Conservation (phyloP, 148 eudicot genomes). For the Vaccinium vitisidaea region DNA sequence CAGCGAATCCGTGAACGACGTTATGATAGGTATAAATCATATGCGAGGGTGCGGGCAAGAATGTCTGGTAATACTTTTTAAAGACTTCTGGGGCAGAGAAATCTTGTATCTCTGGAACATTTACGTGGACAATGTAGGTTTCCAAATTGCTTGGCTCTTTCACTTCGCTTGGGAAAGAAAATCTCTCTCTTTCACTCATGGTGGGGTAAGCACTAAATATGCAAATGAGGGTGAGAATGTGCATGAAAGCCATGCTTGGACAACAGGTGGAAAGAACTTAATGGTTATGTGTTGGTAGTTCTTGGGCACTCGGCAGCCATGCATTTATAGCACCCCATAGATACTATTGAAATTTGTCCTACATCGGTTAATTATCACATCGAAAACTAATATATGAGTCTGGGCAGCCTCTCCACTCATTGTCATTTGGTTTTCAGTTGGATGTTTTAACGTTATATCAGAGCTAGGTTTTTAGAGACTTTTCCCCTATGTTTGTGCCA, state of each 20-base stretch:
- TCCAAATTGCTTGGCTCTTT: slow-evolving; percentile 6
- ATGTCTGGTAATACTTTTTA: slow-evolving; percentile 17
- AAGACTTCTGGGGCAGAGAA: background rate
- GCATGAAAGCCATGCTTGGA: slow-evolving; percentile 3
- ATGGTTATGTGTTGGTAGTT: background rate
- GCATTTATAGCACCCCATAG: background rate
- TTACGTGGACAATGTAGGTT: slow-evolving; percentile 32
- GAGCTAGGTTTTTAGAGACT: too few species aligned
- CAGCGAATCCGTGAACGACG: slow-evolving; percentile 28
- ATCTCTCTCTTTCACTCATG: background rate
- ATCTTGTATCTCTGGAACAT: slow-evolving; percentile 2
- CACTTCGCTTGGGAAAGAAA: background rate
- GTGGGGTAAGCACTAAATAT: background rate
- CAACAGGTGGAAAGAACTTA: background rate
- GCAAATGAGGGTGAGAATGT: slow-evolving; percentile 6
- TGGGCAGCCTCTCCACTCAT: too few species aligned
- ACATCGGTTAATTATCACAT: too few species aligned
- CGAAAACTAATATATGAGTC: too few species aligned
- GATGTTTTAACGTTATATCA: too few species aligned
- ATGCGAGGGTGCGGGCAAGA: slow-evolving; percentile 17
- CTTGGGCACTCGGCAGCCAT: background rate
- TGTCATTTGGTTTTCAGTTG: too few species aligned
- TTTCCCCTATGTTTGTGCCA: too few species aligned
- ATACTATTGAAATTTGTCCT: background rate
- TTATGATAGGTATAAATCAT: slow-evolving; percentile 23